Evolutionary conservation across 225 moss, liverwort and hornwort species (phyloP).

Genomic region (Lunularia cruciata): DNA sequence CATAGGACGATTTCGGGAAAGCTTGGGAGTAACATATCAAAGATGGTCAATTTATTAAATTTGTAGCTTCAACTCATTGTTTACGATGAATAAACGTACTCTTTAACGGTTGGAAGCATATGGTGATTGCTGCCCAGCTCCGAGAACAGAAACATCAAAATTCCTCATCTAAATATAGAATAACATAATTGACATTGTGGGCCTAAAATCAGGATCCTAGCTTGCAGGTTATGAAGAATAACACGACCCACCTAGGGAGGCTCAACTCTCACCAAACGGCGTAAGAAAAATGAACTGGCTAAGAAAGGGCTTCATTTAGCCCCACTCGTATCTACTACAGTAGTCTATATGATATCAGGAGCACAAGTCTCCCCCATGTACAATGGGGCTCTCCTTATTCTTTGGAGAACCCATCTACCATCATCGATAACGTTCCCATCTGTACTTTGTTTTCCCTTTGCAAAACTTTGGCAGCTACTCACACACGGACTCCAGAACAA

Average conservation of each 20-base stretch:
- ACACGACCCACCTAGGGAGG: conserved; percentile 18
- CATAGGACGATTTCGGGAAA: background rate
- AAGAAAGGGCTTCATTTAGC: conserved; percentile 34
- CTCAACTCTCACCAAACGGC: background rate
- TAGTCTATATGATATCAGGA: conserved; percentile 11
- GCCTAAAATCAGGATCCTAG: conserved; percentile 10
- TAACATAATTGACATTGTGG: conserved; percentile 11
- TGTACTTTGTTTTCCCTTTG: background rate
- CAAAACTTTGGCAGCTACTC: conserved; percentile 2
- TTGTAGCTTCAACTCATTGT: conserved; percentile 16
- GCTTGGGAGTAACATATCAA: conserved; percentile 3
- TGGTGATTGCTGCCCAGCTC: background rate
- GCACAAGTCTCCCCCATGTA: conserved; percentile 22
- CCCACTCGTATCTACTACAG: conserved; percentile 11
- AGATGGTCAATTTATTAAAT: conserved; percentile 4
- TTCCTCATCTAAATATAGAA: conserved; percentile 3
- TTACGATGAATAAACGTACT: background rate
- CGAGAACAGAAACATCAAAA: background rate
- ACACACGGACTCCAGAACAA: background rate
- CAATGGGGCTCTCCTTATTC: background rate
- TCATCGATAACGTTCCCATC: background rate
- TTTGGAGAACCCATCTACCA: conserved; percentile 15
- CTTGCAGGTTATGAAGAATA: conserved; percentile 11
- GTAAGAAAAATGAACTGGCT: conserved; percentile 11
- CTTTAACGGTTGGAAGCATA: conserved; percentile 7